phyloP scores from a whole-genome alignment of 345 rosid species.

The Brassica nigra region DNA sequence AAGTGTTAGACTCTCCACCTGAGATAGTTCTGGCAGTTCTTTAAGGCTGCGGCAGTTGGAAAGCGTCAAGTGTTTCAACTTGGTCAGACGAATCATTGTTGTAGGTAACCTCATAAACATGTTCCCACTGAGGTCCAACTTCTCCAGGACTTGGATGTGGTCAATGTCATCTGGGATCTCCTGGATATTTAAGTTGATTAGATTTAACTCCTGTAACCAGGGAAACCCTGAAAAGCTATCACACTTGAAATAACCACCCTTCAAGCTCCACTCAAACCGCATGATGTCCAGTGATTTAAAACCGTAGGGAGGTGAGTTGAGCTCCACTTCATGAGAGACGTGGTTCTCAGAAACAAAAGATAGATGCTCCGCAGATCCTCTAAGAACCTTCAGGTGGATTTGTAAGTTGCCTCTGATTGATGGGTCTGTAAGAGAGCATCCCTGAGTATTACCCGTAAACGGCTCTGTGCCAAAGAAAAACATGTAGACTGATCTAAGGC shows the following conservation, averaged over 20 bases:
- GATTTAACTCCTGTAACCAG: neutral
- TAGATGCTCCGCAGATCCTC: conserved; percentile 4
- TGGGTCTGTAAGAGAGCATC: neutral
- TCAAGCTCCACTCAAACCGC: neutral
- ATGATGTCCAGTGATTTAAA: conserved; percentile 7
- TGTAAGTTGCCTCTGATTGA: conserved; percentile 11
- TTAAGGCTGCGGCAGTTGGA: neutral
- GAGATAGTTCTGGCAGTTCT: neutral
- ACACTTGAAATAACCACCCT: neutral
- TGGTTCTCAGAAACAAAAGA: neutral
- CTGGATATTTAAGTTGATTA: neutral
- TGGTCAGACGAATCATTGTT: neutral
- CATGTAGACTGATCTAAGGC: neutral
- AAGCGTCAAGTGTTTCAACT: neutral
- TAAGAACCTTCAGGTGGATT: neutral
- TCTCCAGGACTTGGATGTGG: neutral
- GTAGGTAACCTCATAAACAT: neutral
- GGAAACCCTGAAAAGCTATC: neutral
- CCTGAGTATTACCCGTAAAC: neutral
- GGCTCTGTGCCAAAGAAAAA: neutral
- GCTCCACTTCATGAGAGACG: neutral
- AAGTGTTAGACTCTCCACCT: neutral
- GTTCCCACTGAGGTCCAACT: neutral
- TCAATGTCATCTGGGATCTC: neutral
- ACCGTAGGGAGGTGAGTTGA: neutral